These are phyloP conservation scores for Berkeleyomyces basicola DNA, from an alignment of 2,329 filamentous ascomycete genomes.

Conservation along the genomic window DNA sequence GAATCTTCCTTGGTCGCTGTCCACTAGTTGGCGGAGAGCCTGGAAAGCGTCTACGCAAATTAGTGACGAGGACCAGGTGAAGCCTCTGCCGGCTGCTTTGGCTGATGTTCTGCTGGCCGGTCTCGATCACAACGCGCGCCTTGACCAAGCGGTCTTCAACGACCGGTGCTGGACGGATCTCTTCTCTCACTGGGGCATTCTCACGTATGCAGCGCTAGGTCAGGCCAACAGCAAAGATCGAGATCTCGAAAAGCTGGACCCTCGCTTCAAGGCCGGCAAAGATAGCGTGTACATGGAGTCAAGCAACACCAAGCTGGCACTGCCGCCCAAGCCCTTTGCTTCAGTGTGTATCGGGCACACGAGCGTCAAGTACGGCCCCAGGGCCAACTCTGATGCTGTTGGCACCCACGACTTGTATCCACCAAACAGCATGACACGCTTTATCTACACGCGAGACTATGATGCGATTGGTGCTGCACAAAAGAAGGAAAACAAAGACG, in stretches of 20 bases:
- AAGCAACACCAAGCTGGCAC: background rate
- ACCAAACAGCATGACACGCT: background rate
- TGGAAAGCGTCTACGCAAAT: too few species aligned
- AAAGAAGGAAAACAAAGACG: background rate
- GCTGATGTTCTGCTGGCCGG: too few species aligned
- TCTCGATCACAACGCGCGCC: too few species aligned
- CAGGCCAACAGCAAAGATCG: slow-evolving; percentile 8
- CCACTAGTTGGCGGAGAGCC: too few species aligned
- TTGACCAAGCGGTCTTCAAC: background rate
- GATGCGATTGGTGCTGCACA: background rate
- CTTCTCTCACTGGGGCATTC: slow-evolving; percentile 22
- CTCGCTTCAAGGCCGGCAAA: background rate
- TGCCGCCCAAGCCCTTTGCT: slow-evolving; percentile 7
- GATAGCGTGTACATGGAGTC: background rate
- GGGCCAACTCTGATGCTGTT: background rate
- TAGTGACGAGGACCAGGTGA: too few species aligned
- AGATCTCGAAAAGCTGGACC: slow-evolving; percentile 3
- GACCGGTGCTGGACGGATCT: slow-evolving; percentile 14
- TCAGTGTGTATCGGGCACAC: background rate
- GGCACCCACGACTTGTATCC: background rate
- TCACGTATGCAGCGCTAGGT: slow-evolving; percentile 3
- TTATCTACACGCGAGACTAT: background rate
- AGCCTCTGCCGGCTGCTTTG: too few species aligned
- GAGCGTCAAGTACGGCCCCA: background rate
- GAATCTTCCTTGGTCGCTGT: background rate